Base-by-base conservation (phyloP, 345 rosid species). In the Murraya koenigii region DNA sequence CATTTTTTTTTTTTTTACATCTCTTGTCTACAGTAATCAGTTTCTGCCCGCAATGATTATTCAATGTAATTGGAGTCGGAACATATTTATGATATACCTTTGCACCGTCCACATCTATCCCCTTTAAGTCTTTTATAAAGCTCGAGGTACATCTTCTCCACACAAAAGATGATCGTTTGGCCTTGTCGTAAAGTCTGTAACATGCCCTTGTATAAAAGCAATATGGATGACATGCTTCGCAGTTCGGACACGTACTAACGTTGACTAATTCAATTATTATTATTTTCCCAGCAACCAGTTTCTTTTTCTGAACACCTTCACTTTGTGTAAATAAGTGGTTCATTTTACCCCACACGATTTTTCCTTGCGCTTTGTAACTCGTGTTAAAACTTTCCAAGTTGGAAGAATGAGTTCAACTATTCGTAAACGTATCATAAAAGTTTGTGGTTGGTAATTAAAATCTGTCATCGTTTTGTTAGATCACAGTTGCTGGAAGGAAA, bases 61-160 rank as follows among this genome's bases (percentile, higher is more conserved):
- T 68, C 55, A 69, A 59, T 35, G 33, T 25, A 25, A 67, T 52
- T 52, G 33, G 71, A 52, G 78, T 47, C 32, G 22, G 13, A 13
- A 38, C 10, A 35, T 66, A 0, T 25, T 39, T 11, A 66, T 44
- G 49, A 13, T 22, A 58, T 23, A 72, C 55, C 41, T 32, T n/a
- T 22, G 6, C 52, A 19, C n/a, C 14, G 20, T 49, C 25, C 36
- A 5, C 7, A 22, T 44, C 0, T 63, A 39, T 22, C 25, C 23
- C 49, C 17, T 14, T 33, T 11, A 13, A 44, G 13, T 1, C 33
- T 26, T 32, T 25, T 6, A 30, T 44, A 66, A 77, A 60, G 80
- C 75, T 44, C 11, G 39, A 74, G 65, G 78, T 76, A 75, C 47
- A 66, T 71, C 19, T 38, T 78, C 82, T 76, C 30, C 28, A 41